Base-by-base conservation (phyloP, 306 rosid species). In the Sesbania bispinosa region DNA sequence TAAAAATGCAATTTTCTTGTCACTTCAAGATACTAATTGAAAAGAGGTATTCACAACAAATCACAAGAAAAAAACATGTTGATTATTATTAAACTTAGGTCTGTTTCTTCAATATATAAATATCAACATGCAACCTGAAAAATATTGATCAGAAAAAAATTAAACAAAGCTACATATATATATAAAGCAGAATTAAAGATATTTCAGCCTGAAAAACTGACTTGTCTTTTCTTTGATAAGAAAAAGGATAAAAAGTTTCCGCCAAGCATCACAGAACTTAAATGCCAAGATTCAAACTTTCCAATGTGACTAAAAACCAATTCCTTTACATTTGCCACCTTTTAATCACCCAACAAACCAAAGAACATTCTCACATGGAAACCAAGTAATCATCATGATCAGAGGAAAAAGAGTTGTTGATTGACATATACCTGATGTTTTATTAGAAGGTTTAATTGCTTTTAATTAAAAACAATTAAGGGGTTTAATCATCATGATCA, bases 401-500 rank as follows among this genome's bases (percentile, higher is more conserved):
- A 14, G 41, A 26, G 10, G 47, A 26, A 43, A n/a, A 55, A 53
- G 21, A 29, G 16, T 62, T 67, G 5, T 2, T 15, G 43, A 41
- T 4, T 16, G 5, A 3, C 4, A 59, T 2, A 23, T 69, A 86
- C 96, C 88, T 58, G 43, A 66, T n/a, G n/a, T n/a, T n/a, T n/a
- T n/a, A n/a, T n/a, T n/a, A n/a, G n/a, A n/a, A n/a, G n/a, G n/a
- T n/a, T n/a, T n/a, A n/a, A n/a, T n/a, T n/a, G n/a, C n/a, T n/a
- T n/a, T n/a, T n/a, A n/a, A n/a, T n/a, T n/a, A n/a, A n/a, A n/a
- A n/a, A n/a, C n/a, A n/a, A n/a, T n/a, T n/a, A n/a, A n/a, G n/a
- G n/a, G n/a, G n/a, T n/a, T n/a, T n/a, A n/a, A n/a, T n/a, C n/a
- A n/a, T n/a, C n/a, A n/a, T n/a, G n/a, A n/a, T n/a, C n/a, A n/a